Percentiles rank a stretch among this genome's conserved stretches.
Conservation (phyloP, 2,329 filamentous ascomycete genomes). For the Beauveria sp. region DNA sequence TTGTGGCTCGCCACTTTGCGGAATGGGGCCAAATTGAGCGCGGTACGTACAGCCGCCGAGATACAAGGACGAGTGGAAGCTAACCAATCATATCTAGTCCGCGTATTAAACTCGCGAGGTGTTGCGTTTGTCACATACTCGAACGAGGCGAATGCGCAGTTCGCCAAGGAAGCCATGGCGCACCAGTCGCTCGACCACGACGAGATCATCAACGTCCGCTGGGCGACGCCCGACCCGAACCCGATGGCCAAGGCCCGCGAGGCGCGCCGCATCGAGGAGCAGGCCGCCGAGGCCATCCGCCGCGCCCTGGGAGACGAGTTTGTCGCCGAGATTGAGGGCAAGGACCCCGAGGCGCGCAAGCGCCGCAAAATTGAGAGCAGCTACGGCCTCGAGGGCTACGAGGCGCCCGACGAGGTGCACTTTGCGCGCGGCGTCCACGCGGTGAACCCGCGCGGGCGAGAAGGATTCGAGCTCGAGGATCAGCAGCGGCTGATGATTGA, state of each 20-base stretch:
- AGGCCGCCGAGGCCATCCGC: conserved; percentile 89
- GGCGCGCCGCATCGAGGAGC: conserved; percentile 81
- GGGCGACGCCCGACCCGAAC: conserved; percentile 95
- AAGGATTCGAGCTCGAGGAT: conserved; percentile 56
- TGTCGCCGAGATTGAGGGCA: conserved; percentile 87
- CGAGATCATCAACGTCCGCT: conserved; percentile 90
- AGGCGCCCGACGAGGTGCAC: conserved; percentile 90
- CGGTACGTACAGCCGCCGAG: conserved; percentile 29
- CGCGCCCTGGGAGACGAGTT: conserved; percentile 83
- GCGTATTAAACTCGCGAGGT: conserved; percentile 80
- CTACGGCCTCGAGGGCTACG: conserved; percentile 85
- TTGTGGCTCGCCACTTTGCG: conserved; percentile 88
- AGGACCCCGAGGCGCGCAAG: conserved; percentile 80
- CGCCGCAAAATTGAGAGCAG: conserved; percentile 81
- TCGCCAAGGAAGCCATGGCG: conserved; percentile 92
- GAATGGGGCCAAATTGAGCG: conserved; percentile 95
- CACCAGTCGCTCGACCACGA: conserved; percentile 87
- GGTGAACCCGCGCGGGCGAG: conserved; percentile 50
- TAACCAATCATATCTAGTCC: conserved; percentile 31
- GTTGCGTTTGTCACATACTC: conserved; percentile 94
- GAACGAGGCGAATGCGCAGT: conserved; percentile 84
- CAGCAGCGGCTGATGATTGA: conserved; percentile 53
- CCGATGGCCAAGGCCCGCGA: conserved; percentile 91
- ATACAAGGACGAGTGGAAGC: background rate
- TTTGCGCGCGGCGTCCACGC: conserved; percentile 71